Evolutionary conservation across 2,329 filamentous ascomycete genomes (phyloP).

Genomic region (Aureobasidium uvarum): DNA sequence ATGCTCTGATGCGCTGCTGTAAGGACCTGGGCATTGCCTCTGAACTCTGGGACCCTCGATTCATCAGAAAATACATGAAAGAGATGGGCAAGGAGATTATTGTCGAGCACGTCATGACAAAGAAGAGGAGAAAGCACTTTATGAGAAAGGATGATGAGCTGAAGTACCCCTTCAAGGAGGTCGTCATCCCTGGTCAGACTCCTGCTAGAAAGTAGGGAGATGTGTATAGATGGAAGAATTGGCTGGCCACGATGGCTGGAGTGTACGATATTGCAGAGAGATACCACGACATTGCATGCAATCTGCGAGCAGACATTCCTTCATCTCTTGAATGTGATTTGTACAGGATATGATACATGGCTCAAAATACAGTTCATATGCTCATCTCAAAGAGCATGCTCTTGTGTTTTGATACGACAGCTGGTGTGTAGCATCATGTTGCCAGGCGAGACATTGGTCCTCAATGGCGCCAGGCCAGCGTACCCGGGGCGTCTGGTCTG

Average conservation of each 20-base stretch:
- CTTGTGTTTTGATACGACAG: background rate
- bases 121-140: conserved; percentile 88
- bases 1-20: conserved; percentile 96
- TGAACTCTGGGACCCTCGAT: conserved; percentile 95
- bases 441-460: too few species aligned
- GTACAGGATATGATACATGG: conserved; percentile 20
- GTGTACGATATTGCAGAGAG: conserved; percentile 4
- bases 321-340: background rate
- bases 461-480: too few species aligned
- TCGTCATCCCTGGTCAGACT: conserved; percentile 28
- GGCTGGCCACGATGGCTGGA: background rate
- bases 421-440: background rate
- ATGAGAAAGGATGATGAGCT: conserved; percentile 78
- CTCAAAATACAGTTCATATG: conserved; percentile 15
- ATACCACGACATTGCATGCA: background rate
- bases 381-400: background rate
- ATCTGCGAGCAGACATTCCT: background rate
- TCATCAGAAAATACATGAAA: conserved; percentile 78
- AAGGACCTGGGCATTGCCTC: conserved; percentile 94
- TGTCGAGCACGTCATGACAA: conserved; percentile 82
- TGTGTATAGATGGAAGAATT: background rate
- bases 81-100: conserved; percentile 74
- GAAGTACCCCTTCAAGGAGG: conserved; percentile 61
- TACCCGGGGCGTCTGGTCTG: background rate
- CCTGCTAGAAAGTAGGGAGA: conserved; percentile 8